phyloP scores from a whole-genome alignment of 768 basidiomycete genomes.

The Psilocybe tampanensis region DNA sequence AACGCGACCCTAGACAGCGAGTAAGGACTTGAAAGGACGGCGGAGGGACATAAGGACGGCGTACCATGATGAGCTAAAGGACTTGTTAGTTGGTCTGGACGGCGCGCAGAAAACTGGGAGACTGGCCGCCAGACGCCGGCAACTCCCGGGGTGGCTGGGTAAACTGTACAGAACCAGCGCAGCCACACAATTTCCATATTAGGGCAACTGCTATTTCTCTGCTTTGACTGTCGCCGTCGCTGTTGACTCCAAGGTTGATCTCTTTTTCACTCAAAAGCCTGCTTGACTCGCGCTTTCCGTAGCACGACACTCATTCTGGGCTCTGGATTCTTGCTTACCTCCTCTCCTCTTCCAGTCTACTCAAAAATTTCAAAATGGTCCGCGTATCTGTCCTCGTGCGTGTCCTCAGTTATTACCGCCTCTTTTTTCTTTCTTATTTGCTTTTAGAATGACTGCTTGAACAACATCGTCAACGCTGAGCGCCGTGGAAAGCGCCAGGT shows the following conservation, averaged over 20 bases:
- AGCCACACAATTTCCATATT: slow-evolving; percentile 28
- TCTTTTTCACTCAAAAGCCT: slow-evolving; percentile 34
- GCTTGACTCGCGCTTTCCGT: slow-evolving; percentile 82
- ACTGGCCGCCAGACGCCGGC: slow-evolving; percentile 24
- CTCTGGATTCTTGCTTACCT: slow-evolving; percentile 41
- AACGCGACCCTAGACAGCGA: slow-evolving; percentile 82
- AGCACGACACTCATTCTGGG: slow-evolving; percentile 87
- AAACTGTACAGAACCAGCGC: slow-evolving; percentile 36
- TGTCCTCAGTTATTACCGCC: slow-evolving; percentile 22
- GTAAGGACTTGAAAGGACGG: slow-evolving; percentile 18
- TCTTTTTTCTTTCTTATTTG: background rate
- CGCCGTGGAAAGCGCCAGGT: slow-evolving; percentile 99
- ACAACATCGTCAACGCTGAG: slow-evolving; percentile 99
- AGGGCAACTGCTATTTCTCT: slow-evolving; percentile 5
- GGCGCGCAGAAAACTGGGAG: slow-evolving; percentile 13
- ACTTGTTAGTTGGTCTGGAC: slow-evolving; percentile 25
- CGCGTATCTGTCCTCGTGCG: slow-evolving; percentile 86
- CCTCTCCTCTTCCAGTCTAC: slow-evolving; percentile 21
- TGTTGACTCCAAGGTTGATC: slow-evolving; percentile 43
- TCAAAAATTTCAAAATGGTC: slow-evolving; percentile 65
- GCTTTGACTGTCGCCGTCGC: slow-evolving; percentile 23
- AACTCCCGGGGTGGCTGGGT: slow-evolving; percentile 44
- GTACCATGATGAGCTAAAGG: slow-evolving; percentile 55
- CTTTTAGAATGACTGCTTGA: slow-evolving; percentile 62
- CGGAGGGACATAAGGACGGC: slow-evolving; percentile 7